Conservation (phyloP, 768 basidiomycete genomes). For the Amanita subjunquillea region DNA sequence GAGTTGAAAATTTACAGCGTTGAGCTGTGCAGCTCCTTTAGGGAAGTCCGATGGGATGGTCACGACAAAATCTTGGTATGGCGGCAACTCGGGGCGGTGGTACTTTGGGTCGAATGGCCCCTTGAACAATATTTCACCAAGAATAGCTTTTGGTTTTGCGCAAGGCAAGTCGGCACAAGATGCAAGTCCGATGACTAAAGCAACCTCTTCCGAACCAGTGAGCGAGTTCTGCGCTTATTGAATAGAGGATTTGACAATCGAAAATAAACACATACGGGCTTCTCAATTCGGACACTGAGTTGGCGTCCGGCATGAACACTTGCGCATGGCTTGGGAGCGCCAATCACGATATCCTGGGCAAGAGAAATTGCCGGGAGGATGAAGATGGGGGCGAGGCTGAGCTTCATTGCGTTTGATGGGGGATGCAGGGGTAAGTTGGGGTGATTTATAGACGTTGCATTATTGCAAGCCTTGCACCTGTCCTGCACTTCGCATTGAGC, state of each 20-base stretch:
- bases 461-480: too few species aligned
- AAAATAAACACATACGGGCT: constrained; percentile 27
- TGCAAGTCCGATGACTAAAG: constrained; percentile 32
- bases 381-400: not conserved
- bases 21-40: constrained; percentile 23
- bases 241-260: not conserved
- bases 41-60: constrained; percentile 20
- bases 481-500: too few species aligned
- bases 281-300: constrained; percentile 35
- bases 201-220: constrained; percentile 31
- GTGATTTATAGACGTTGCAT: too few species aligned
- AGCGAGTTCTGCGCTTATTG: constrained; percentile 19
- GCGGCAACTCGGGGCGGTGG: constrained; percentile 19
- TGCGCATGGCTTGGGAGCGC: constrained; percentile 24
- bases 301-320: constrained; percentile 24
- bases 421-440: too few species aligned
- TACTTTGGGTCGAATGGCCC: constrained; percentile 30
- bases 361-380: constrained; percentile 19
- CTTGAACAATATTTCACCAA: constrained; percentile 33
- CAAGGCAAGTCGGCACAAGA: constrained; percentile 19
- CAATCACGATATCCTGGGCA: constrained; percentile 32
- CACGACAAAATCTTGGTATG: constrained; percentile 36
- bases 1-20: constrained; percentile 26
- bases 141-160: constrained; percentile 6
- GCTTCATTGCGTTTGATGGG: not conserved